A percentile compares a stretch with the other conserved stretches of the same genome.
These are phyloP conservation scores for Leccinellum rugosiceps DNA, from an alignment of 768 basidiomycete species.

Conservation along the genomic window DNA sequence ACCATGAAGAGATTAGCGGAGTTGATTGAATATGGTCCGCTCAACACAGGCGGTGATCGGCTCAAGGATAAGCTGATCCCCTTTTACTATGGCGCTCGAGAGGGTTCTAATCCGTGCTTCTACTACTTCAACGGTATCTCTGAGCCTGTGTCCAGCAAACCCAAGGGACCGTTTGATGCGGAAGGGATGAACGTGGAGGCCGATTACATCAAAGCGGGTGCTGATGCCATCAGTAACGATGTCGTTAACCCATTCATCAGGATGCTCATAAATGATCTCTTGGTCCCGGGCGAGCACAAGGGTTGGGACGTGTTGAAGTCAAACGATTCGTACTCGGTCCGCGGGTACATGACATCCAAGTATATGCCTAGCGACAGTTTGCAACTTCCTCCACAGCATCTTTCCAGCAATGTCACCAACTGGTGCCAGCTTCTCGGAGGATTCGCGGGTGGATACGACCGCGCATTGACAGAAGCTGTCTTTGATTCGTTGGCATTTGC, in stretches of 20 bases:
- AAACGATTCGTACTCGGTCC: constrained; percentile 30
- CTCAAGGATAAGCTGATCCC: constrained; percentile 24
- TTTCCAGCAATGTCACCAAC: constrained; percentile 25
- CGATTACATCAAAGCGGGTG: constrained; percentile 14
- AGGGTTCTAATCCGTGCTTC: constrained; percentile 12
- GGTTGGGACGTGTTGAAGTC: constrained; percentile 29
- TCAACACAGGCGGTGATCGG: constrained; percentile 17
- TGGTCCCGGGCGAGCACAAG: neutral
- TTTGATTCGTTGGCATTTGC: constrained; percentile 30
- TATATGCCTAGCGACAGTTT: constrained; percentile 23
- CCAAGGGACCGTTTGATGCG: constrained; percentile 6
- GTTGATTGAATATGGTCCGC: constrained; percentile 27
- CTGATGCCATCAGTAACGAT: constrained; percentile 16
- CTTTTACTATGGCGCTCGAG: constrained; percentile 10
- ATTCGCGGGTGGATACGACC: constrained; percentile 33
- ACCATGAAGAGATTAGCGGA: constrained; percentile 33
- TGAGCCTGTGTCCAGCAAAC: neutral
- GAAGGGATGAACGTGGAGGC: constrained; percentile 3
- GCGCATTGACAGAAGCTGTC: constrained; percentile 34
- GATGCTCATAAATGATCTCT: constrained; percentile 20
- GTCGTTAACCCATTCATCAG: constrained; percentile 20
- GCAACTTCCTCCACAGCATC: constrained; percentile 15
- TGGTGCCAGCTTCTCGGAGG: constrained; percentile 33
- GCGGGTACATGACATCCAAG: constrained; percentile 24
- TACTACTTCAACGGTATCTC: constrained; percentile 9